Base-by-base conservation (phyloP, 345 rosid genomes). In the Dimocarpus longan region DNA sequence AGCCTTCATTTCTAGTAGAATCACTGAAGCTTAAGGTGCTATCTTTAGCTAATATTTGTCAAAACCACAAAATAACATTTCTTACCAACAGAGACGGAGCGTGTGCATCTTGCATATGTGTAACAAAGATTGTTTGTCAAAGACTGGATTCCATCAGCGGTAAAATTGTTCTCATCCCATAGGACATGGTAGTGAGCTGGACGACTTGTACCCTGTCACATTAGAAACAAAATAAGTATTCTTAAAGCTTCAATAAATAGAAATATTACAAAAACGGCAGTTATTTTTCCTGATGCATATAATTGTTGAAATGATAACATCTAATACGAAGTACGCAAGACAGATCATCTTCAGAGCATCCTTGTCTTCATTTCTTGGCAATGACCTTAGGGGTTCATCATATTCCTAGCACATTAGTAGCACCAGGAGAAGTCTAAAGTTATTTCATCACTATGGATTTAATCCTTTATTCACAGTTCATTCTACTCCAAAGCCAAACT, bases 171-270 rank as follows among this genome's bases (percentile, higher is more conserved):
- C 85, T 97, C 98, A 39, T 97, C 99, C 99, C 99, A 97, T 22
- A 97, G 85, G 71, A 97, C 99, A 85, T 97, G 99, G 82, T 97
- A 97, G 83, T 97, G 99, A 32, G 99, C 99, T 16, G 99, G 99
- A 68, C 99, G 85, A 78, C 99, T 97, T 16, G 99, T 97, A 52
- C 99, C 99, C 99, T 97, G 80, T 10, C 67, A 73, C 12, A 73
- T 74, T 26, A 75, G 50, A 62, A 71, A 57, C 66, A 70, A 57
- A n/a, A 66, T 57, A 3, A 59, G 62, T 60, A 4, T 16, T 16
- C 10, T 42, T 67, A 22, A 48, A 66, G 46, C 21, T 77, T 68
- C 22, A 37, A 63, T 8, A 26, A 66, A 68, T 0, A 19, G 12
- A 22, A 13, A 15, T 10, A 43, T 1, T 48, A 37, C 13, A 52